phyloP scores from a whole-genome alignment of 2,329 filamentous ascomycete species.

The Parastagonospora nodorum region DNA sequence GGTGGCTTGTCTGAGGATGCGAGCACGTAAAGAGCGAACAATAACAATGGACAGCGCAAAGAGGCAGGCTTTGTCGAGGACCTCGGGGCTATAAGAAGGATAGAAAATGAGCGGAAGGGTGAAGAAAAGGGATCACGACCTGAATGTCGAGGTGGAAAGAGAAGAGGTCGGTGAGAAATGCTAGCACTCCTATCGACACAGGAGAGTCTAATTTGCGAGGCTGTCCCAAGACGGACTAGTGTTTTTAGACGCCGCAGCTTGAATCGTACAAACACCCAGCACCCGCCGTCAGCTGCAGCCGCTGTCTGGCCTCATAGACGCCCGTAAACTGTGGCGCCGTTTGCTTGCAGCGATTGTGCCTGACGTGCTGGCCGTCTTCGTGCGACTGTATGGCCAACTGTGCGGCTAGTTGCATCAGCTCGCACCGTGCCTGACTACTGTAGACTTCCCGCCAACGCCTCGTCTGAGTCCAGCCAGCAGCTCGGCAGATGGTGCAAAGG shows the following conservation, averaged over 20 bases:
- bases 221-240: slow-evolving; percentile 29
- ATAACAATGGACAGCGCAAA: slow-evolving; percentile 46
- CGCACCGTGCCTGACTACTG: slow-evolving; percentile 23
- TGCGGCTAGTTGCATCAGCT: slow-evolving; percentile 9
- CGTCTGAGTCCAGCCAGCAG: background rate
- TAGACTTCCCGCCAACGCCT: slow-evolving; percentile 9
- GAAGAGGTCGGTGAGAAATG: slow-evolving; percentile 38
- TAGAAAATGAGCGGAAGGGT: slow-evolving; percentile 44
- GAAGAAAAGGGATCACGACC: slow-evolving; percentile 38
- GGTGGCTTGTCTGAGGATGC: slow-evolving; percentile 39
- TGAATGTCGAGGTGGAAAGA: slow-evolving; percentile 31
- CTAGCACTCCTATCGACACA: slow-evolving; percentile 27
- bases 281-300: slow-evolving; percentile 20
- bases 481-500: background rate
- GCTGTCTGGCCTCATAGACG: slow-evolving; percentile 17
- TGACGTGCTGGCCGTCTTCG: slow-evolving; percentile 3
- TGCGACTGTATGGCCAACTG: slow-evolving; percentile 4
- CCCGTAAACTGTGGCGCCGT: slow-evolving; percentile 29
- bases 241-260: slow-evolving; percentile 37
- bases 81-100: slow-evolving; percentile 40
- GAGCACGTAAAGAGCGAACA: slow-evolving; percentile 46
- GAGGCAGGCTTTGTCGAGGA: slow-evolving; percentile 36
- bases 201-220: slow-evolving; percentile 44
- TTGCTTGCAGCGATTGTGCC: slow-evolving; percentile 24
- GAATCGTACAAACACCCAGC: slow-evolving; percentile 22